These are phyloP conservation scores for Camellia sinensis DNA, from an alignment of 148 eudicot genomes.

Conservation along the genomic window DNA sequence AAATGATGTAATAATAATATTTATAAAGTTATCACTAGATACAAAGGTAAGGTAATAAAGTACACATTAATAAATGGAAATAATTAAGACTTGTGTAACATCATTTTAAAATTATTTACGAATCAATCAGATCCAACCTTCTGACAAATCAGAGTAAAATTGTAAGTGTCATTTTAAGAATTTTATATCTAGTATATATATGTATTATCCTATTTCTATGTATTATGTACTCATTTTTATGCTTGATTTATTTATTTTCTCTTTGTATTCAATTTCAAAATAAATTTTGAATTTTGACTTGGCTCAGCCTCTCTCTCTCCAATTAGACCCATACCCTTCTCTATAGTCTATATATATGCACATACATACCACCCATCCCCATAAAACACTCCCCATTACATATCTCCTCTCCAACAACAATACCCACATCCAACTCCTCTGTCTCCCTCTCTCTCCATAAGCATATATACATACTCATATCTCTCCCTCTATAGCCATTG, in stretches of 20 bases:
- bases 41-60: too few species aligned
- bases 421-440: neutral
- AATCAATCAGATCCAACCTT: too few species aligned
- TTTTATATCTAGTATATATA: neutral
- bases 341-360: neutral
- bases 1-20: too few species aligned
- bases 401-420: neutral
- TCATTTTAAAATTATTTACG: too few species aligned
- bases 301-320: slow-evolving; percentile 12
- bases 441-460: neutral
- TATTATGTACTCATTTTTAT: neutral
- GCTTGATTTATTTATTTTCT: neutral
- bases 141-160: too few species aligned
- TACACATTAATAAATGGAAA: too few species aligned
- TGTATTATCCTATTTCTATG: neutral
- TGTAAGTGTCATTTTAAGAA: neutral
- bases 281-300: slow-evolving; percentile 13
- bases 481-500: neutral
- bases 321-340: neutral
- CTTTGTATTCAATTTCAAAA: neutral
- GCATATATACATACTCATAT: neutral
- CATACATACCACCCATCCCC: neutral
- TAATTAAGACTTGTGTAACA: too few species aligned
- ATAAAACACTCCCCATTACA: slow-evolving; percentile 3
- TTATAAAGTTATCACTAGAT: too few species aligned